phyloP scores from a whole-genome alignment of 208 protist genomes.

The Leishmania aethiopica region DNA sequence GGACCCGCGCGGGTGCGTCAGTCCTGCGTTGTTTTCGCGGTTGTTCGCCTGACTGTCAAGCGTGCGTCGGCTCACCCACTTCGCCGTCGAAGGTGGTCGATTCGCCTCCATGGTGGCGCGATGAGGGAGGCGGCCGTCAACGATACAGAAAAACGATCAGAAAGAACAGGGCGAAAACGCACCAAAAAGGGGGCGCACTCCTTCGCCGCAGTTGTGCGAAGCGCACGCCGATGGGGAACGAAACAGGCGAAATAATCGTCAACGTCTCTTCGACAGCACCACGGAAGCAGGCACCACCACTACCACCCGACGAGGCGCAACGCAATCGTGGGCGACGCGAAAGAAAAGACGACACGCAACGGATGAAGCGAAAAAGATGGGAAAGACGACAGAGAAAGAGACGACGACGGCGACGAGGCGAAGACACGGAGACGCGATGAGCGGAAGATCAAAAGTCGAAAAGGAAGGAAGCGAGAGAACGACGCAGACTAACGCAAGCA shows the following conservation, averaged over 20 bases:
- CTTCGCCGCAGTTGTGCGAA: neutral
- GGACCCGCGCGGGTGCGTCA: constrained; percentile 8
- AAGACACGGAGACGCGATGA: neutral
- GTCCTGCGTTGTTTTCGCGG: constrained; percentile 21
- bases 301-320: neutral
- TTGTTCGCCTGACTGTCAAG: constrained; percentile 33
- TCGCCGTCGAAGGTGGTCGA: constrained; percentile 14
- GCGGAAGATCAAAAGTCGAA: neutral
- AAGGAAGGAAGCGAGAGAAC: neutral
- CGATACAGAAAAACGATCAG: neutral
- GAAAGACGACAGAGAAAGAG: neutral
- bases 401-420: neutral
- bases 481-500: neutral
- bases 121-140: neutral
- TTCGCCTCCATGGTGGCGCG: constrained; percentile 23
- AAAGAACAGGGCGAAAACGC: neutral
- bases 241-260: neutral
- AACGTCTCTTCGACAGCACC: neutral
- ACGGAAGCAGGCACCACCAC: neutral
- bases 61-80: constrained; percentile 35
- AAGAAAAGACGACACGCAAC: neutral
- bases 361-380: neutral
- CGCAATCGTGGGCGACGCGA: neutral
- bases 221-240: neutral
- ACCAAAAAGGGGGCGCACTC: neutral